Base-by-base conservation (phyloP, 31 red algal genomes). In the Porphyra umbilicalis region DNA sequence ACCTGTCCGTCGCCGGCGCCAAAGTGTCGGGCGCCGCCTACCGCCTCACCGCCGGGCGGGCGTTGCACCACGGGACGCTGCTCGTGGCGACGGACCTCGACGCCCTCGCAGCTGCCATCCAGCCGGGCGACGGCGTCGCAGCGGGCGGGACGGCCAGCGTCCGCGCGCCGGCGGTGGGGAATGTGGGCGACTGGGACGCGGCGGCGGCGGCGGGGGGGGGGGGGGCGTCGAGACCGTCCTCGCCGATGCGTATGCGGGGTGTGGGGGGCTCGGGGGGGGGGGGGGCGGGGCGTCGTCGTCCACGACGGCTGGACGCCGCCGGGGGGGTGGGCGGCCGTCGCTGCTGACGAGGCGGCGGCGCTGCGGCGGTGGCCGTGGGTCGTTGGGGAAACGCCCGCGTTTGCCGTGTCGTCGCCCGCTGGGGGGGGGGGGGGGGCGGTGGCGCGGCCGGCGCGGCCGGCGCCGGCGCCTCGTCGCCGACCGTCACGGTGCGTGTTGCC, bases 1-100 rank as follows among this genome's bases (percentile, higher is more conserved):
- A 98, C 84, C 84, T 98, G 37, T 36, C 83, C 0, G 79, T 91
- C 10, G 82, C 83, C 10, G 92, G 86, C 20, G 79, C 36, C 78
- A 98, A 98, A 76, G 86, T 95, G 71, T 87, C 88, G 32, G 96
- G 96, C 32, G 83, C 89, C 71, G 96, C 96, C 15, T 95, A 98
- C 80, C 96, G 96, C 0, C 81, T 98, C 34, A 92, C 89, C 76
- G 82, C 85, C 39, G 79, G 68, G 1, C 67, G 86, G 77, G 92
- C 96, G 34, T 88, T 89, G 39, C 96, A 98, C 83, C 96, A 98
- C 82, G 90, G 84, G 9, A 94, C 96, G 34, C 85, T 98, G 71
- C 76, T 98, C 75, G 78, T 98, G 32, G 34, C 86, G 33, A 82
- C 92, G 18, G 85, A 95, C 83, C 78, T 98, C 38, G 81, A 32